Evolutionary conservation across 495 filamentous ascomycete genomes (phyloP), one percentile per base, ranked within the genome.

Genomic region (Eremomyces bilateralis): DNA sequence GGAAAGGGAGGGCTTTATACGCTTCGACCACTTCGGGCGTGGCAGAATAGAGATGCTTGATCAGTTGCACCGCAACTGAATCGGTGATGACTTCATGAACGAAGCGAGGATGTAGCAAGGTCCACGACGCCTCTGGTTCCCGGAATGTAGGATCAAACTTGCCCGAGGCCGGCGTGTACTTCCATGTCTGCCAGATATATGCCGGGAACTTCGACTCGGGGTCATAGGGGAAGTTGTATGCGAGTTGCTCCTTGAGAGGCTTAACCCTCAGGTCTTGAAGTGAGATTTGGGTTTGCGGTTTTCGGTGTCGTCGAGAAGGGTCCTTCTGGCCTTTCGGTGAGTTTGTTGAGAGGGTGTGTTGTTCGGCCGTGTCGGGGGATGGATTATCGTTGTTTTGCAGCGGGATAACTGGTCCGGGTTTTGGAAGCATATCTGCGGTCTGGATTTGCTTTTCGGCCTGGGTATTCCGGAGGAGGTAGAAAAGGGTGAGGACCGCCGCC

Each of bases 131-230:
- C 57, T 97, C 88, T 36, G 76, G 60, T 19, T 69, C 65, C 31
- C 90, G 72, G 31, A 91, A 79, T 4, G 60, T 56, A 40, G 78
- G 69, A 3, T 51, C 53, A 48, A 97, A 97, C 39, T 80, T 68
- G 35, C 68, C 61, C n/a, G 76, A 76, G 1, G 73, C 65, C 1
- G 90, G 88, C 1, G 72, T 76, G 51, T 75, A 79, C 56, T 90
- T 93, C 88, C 88, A 97, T 25, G 88, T 97, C 60, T 97, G 88
- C 88, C 88, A 97, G 40, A 97, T 90, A 56, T 91, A 97, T 19
- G 82, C 84, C 0, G 88, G 88, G 53, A 97, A 97, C 52, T 80
- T 84, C 37, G 60, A 52, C 42, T 80, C 71, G 31, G 83, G 65
- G 43, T 90, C 74, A 58, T 95, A 97, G 10, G 84, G 82, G 50